These are phyloP conservation scores for Cordyceps farinosa DNA, from an alignment of 2,329 filamentous ascomycete genomes.

Conservation along the genomic window DNA sequence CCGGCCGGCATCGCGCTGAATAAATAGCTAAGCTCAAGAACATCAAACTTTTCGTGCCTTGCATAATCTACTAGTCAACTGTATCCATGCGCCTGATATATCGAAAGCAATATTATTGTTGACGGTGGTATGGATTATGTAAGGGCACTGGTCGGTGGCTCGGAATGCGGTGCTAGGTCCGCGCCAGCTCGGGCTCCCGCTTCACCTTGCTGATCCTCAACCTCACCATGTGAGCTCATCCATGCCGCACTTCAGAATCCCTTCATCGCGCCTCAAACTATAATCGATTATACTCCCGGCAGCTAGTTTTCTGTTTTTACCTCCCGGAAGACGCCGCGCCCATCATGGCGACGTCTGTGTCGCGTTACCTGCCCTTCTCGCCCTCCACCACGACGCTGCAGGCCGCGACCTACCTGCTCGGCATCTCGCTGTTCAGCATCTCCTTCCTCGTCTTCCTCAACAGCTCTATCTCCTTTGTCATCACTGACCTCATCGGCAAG, in stretches of 20 bases:
- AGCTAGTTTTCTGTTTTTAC: not conserved
- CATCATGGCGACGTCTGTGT: conserved; percentile 35
- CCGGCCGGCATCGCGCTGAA: no score
- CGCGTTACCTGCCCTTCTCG: conserved; percentile 55
- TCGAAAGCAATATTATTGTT: not conserved
- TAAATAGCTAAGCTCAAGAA: no score
- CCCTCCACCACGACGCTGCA: conserved; percentile 57
- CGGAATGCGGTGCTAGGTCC: conserved; percentile 18
- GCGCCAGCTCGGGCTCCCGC: conserved; percentile 10
- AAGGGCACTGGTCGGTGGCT: conserved; percentile 1
- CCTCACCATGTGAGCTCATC: conserved; percentile 12
- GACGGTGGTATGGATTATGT: conserved; percentile 10
- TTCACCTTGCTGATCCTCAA: not conserved
- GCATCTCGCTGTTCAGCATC: conserved; percentile 82
- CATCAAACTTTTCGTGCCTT: no score
- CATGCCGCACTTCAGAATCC: not conserved
- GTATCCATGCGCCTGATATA: no score
- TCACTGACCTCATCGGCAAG: conserved; percentile 76
- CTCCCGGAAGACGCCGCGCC: not conserved
- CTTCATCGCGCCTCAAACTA: not conserved
- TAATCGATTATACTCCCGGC: not conserved
- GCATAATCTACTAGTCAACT: no score
- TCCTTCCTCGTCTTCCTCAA: conserved; percentile 89
- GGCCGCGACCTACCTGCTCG: conserved; percentile 72
- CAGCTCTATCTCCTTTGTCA: conserved; percentile 77